phyloP scores from a whole-genome alignment of 2,329 filamentous ascomycete species.

The Torrubiella hemipterigena region DNA sequence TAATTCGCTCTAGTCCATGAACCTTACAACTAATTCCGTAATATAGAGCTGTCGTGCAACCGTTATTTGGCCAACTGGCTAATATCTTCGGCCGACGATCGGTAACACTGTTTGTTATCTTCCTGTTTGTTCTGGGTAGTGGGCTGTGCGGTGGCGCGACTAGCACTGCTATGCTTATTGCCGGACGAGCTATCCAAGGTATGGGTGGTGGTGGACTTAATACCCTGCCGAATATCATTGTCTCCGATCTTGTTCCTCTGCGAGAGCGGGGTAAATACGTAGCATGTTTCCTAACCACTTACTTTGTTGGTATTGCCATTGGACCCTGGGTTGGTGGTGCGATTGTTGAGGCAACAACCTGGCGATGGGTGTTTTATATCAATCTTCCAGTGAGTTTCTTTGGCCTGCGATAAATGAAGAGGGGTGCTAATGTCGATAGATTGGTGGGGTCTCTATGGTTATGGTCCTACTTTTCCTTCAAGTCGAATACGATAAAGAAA shows the following conservation, averaged over 20 bases:
- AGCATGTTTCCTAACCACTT: conserved; percentile 15
- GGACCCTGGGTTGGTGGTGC: conserved; percentile 15
- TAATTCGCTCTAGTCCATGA: neutral
- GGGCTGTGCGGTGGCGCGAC: conserved; percentile 27
- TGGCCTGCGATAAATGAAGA: no score
- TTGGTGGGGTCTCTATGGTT: conserved; percentile 11
- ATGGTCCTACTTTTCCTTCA: conserved; percentile 11
- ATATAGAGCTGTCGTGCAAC: conserved; percentile 4
- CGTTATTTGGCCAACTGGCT: conserved; percentile 13
- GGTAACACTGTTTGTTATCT: conserved; percentile 6
- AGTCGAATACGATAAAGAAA: conserved; percentile 7
- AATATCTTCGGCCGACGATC: conserved; percentile 14
- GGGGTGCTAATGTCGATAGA: no score
- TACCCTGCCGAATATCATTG: conserved; percentile 16
- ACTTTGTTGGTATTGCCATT: conserved; percentile 16
- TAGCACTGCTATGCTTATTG: conserved; percentile 26
- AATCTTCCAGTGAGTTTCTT: conserved; percentile 22
- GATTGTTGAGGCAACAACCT: conserved; percentile 12
- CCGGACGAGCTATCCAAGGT: conserved; percentile 26
- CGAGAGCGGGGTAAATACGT: conserved; percentile 27
- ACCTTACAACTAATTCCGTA: neutral
- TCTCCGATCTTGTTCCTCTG: conserved; percentile 32
- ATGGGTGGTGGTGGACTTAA: conserved; percentile 7
- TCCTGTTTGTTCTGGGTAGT: conserved; percentile 5
- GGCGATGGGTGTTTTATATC: conserved; percentile 30